Conservation (phyloP, 345 rosid genomes). For the Eucalyptus cloeziana region DNA sequence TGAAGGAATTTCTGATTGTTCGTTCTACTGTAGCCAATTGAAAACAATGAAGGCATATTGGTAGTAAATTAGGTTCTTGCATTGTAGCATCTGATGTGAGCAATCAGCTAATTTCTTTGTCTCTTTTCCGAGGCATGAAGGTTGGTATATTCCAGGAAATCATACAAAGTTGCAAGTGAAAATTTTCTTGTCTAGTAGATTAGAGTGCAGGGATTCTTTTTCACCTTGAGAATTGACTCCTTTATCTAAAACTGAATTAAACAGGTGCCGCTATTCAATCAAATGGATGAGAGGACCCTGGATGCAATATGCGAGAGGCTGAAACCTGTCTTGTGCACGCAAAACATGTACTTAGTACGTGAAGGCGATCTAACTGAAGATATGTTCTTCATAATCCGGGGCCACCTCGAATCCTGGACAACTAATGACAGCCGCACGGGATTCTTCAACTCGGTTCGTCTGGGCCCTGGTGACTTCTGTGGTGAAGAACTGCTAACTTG, state of each 20-base stretch:
- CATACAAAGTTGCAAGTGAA: not conserved
- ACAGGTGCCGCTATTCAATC: slow-evolving; percentile 13
- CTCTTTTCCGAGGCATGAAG: not conserved
- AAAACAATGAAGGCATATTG: not conserved
- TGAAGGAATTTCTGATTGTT: not conserved
- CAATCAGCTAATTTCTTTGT: not conserved
- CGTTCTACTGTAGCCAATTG: not conserved
- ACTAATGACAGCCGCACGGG: not conserved
- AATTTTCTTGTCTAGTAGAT: not conserved
- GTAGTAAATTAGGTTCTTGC: not conserved
- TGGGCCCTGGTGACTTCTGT: not conserved
- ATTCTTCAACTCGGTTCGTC: not conserved
- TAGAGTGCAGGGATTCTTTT: not conserved
- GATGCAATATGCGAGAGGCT: slow-evolving; percentile 19
- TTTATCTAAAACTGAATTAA: not conserved
- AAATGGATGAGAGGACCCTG: slow-evolving; percentile 10
- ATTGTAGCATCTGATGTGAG: not conserved
- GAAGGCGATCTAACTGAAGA: slow-evolving; percentile 14
- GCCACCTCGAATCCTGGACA: slow-evolving; percentile 3
- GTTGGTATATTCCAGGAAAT: not conserved
- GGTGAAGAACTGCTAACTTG: slow-evolving; percentile 14
- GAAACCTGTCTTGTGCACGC: not conserved
- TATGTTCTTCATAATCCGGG: slow-evolving; percentile 18
- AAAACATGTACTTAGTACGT: not conserved
- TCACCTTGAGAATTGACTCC: not conserved